Conservation (phyloP, 257 asterid species). For the Echium plantagineum region DNA sequence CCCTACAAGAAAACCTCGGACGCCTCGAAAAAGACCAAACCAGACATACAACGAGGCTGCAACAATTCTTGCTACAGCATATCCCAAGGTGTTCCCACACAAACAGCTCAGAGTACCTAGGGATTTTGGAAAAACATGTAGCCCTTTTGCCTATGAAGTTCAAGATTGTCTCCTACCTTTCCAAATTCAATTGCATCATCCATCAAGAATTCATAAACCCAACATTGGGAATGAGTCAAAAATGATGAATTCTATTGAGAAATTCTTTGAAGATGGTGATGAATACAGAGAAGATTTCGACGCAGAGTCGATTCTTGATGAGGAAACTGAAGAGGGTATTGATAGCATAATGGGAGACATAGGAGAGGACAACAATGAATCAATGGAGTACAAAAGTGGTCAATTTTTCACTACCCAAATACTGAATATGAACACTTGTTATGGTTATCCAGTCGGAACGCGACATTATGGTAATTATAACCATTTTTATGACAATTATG, state of each 20-base stretch:
- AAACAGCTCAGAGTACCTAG: constrained; percentile 31
- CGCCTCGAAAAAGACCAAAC: constrained; percentile 84
- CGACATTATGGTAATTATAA: constrained; percentile 24
- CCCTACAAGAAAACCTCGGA: constrained; percentile 70
- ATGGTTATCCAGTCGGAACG: constrained; percentile 73
- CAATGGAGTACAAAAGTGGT: constrained; percentile 1
- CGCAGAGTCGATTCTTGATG: constrained; percentile 73
- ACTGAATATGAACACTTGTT: constrained; percentile 20
- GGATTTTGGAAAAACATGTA: constrained; percentile 28
- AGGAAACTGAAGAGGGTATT: constrained; percentile 73
- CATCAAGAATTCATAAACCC: constrained; percentile 21
- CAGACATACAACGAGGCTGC: constrained; percentile 90
- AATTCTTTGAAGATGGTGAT: constrained; percentile 11
- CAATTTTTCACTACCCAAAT: constrained; percentile 2
- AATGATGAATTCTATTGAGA: constrained; percentile 16
- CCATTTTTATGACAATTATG: constrained; percentile 12
- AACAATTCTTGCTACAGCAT: constrained; percentile 65
- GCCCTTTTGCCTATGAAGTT: constrained; percentile 34
- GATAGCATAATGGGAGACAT: constrained; percentile 71
- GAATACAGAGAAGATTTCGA: constrained; percentile 39
- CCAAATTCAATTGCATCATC: constrained; percentile 17
- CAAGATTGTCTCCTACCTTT: constrained; percentile 49
- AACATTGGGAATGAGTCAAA: constrained; percentile 1
- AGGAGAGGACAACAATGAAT: constrained; percentile 7
- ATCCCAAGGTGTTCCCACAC: constrained; percentile 64